Evolutionary conservation across 768 basidiomycete genomes (phyloP).

Genomic region (Ramaria rubella): DNA sequence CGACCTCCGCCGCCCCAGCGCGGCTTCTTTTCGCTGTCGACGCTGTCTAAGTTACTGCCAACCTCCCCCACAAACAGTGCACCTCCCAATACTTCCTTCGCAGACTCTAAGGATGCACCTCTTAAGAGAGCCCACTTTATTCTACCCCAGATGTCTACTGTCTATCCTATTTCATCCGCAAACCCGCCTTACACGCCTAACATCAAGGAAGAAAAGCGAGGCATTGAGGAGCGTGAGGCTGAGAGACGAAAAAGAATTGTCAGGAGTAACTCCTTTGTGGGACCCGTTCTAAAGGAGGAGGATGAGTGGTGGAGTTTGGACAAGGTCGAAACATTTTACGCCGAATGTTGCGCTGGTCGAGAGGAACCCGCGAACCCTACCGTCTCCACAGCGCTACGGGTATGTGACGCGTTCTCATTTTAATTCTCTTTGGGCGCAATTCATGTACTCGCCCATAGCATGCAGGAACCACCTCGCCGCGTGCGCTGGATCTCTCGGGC

Average conservation of each 20-base stretch:
- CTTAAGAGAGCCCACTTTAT: constrained; percentile 90
- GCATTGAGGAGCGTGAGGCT: constrained; percentile 69
- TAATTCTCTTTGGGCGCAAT: neutral
- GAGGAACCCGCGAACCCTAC: constrained; percentile 64
- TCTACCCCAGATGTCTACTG: constrained; percentile 73
- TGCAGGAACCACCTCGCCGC: constrained; percentile 49
- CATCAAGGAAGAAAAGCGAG: constrained; percentile 73
- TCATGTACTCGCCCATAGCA: constrained; percentile 30
- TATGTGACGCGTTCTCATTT: constrained; percentile 25
- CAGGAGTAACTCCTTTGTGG: constrained; percentile 29
- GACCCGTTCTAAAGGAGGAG: constrained; percentile 19
- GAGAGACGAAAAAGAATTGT: constrained; percentile 64
- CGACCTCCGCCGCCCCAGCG: constrained; percentile 61
- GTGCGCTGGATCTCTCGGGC: constrained; percentile 74
- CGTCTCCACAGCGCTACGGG: constrained; percentile 67
- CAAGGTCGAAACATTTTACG: constrained; percentile 80
- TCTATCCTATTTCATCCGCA: constrained; percentile 83
- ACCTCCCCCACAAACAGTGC: constrained; percentile 31
- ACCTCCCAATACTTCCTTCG: constrained; percentile 20
- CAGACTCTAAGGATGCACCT: constrained; percentile 46
- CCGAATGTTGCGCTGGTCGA: constrained; percentile 73
- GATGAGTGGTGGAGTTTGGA: constrained; percentile 81
- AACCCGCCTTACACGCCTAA: constrained; percentile 79
- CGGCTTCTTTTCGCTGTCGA: constrained; percentile 54
- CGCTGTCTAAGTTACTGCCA: constrained; percentile 69